These are phyloP conservation scores for Dendrobium huoshanense DNA, from an alignment of 106 monocot genomes.

Conservation along the genomic window DNA sequence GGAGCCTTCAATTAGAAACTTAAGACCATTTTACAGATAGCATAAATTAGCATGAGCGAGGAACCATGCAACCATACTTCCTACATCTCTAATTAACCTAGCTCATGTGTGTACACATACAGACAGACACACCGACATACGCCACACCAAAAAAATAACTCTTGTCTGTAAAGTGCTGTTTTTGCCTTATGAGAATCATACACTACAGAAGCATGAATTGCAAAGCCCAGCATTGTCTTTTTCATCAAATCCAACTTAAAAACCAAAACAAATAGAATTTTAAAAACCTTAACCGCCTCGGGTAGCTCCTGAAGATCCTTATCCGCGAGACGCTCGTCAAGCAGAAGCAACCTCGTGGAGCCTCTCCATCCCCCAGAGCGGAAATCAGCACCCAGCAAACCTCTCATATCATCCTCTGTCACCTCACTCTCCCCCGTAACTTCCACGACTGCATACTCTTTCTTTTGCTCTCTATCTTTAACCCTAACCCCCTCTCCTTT, in stretches of 20 bases:
- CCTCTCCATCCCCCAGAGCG: constrained; percentile 54
- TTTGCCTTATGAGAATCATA: background rate
- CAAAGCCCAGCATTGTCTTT: background rate
- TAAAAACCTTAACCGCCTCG: constrained; percentile 69
- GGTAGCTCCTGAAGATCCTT: constrained; percentile 54
- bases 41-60: too few relatives aligned
- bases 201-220: background rate
- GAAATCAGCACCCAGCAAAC: constrained; percentile 63
- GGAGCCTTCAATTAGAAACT: background rate
- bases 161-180: background rate
- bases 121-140: background rate
- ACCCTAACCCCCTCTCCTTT: constrained; percentile 7
- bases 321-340: constrained; percentile 63
- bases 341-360: constrained; percentile 69
- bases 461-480: constrained; percentile 27
- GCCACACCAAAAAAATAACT: background rate
- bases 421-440: constrained; percentile 22
- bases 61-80: background rate
- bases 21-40: too few relatives aligned
- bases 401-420: constrained; percentile 43
- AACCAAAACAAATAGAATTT: constrained; percentile 10
- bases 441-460: constrained; percentile 27
- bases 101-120: background rate
- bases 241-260: constrained; percentile 1
- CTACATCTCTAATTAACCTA: background rate